phyloP scores from a whole-genome alignment of 805 yeast species.

The Lachancea mirantina region DNA sequence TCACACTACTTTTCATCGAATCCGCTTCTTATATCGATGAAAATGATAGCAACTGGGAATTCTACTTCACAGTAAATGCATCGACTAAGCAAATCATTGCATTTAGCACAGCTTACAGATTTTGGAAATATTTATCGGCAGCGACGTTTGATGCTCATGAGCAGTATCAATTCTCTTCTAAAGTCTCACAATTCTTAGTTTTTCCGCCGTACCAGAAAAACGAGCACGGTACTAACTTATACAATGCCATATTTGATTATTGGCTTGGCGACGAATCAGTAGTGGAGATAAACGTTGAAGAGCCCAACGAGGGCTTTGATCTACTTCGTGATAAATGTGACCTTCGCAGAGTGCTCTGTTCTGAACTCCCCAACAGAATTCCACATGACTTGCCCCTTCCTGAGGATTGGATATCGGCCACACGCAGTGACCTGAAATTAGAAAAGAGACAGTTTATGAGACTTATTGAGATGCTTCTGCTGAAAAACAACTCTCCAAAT shows the following conservation, averaged over 20 bases:
- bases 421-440: slow-evolving; percentile 44
- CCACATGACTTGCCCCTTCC: slow-evolving; percentile 21
- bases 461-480: slow-evolving; percentile 64
- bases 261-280: slow-evolving; percentile 52
- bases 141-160: slow-evolving; percentile 40
- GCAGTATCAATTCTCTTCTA: slow-evolving; percentile 42
- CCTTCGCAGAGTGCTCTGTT: slow-evolving; percentile 40
- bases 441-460: slow-evolving; percentile 75
- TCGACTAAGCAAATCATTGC: slow-evolving; percentile 52
- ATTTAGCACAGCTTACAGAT: slow-evolving; percentile 74
- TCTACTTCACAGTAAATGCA: slow-evolving; percentile 46
- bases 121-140: slow-evolving; percentile 65
- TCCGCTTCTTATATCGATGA: slow-evolving; percentile 87
- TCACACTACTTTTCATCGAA: slow-evolving; percentile 80
- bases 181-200: slow-evolving; percentile 80
- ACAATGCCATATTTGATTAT: slow-evolving; percentile 43
- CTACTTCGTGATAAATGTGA: slow-evolving; percentile 83
- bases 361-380: slow-evolving; percentile 30
- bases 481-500: slow-evolving; percentile 33
- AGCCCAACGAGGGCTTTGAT: slow-evolving; percentile 89
- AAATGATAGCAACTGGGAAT: slow-evolving; percentile 71
- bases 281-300: slow-evolving; percentile 80
- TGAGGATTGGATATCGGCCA: slow-evolving; percentile 35
- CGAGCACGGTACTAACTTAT: slow-evolving; percentile 64
- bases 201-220: slow-evolving; percentile 77